These are phyloP conservation scores for Taiozyma sp. DNA, from an alignment of 1,139 yeast species.

Conservation along the genomic window DNA sequence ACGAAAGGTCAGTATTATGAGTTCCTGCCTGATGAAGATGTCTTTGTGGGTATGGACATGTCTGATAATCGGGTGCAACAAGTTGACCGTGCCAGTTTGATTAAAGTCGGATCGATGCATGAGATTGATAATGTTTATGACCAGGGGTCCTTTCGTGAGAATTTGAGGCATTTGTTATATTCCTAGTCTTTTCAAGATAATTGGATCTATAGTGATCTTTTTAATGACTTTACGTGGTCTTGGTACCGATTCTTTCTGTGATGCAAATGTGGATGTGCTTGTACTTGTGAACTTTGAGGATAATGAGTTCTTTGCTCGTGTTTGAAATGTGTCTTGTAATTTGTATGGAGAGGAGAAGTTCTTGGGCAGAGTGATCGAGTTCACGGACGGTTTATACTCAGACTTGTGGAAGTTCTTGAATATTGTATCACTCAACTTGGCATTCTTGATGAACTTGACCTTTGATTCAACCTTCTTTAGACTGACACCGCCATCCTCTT, in stretches of 20 bases:
- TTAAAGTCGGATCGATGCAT: conserved; percentile 34
- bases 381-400: neutral
- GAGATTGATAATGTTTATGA: conserved; percentile 68
- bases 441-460: conserved; percentile 12
- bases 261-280: neutral
- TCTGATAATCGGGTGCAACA: conserved; percentile 12
- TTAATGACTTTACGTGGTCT: conserved; percentile 1
- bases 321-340: neutral
- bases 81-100: conserved; percentile 22
- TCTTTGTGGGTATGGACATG: conserved; percentile 19
- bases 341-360: neutral
- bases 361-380: neutral
- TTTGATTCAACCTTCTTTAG: conserved; percentile 14
- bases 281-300: conserved; percentile 1
- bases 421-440: conserved; percentile 7
- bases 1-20: conserved; percentile 12
- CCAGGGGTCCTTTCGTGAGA: conserved; percentile 34
- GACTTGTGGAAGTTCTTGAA: conserved; percentile 13
- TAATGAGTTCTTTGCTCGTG: neutral
- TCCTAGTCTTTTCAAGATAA: conserved; percentile 15
- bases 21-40: conserved; percentile 15
- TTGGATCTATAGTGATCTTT: conserved; percentile 10
- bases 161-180: conserved; percentile 14
- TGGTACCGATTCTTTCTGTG: neutral
- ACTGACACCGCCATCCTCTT: neutral